Conservation (phyloP, 306 rosid genomes). For the Mimosa pudica region DNA sequence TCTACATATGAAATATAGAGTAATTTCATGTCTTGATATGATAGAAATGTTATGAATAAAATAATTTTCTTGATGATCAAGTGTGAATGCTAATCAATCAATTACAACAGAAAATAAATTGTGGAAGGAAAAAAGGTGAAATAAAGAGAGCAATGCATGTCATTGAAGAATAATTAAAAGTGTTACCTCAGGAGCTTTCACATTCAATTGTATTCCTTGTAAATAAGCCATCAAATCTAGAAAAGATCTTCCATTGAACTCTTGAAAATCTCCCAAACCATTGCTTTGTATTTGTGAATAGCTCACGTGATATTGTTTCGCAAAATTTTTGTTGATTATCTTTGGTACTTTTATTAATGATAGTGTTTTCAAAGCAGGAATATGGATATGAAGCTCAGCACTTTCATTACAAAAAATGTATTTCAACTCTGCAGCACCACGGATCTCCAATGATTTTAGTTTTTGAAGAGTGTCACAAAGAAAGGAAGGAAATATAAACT, state of each 20-base stretch:
- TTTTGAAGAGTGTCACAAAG: neutral
- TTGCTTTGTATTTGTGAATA: neutral
- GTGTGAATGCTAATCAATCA: neutral
- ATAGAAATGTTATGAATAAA: neutral
- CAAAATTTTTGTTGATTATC: neutral
- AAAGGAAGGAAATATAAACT: neutral
- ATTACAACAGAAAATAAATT: neutral
- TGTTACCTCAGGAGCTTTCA: neutral
- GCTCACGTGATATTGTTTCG: neutral
- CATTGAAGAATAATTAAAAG: neutral
- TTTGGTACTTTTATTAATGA: neutral
- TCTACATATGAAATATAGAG: neutral
- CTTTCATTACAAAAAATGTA: neutral
- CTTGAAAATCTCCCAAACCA: neutral
- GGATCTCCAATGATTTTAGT: neutral
- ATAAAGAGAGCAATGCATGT: neutral
- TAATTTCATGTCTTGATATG: neutral
- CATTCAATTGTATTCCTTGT: neutral
- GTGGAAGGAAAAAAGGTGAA: neutral
- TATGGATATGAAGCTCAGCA: neutral
- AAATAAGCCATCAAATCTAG: neutral
- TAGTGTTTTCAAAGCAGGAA: neutral
- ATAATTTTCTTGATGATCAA: neutral
- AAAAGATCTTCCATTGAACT: neutral
- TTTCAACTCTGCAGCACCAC: neutral